Base-by-base conservation (phyloP, 441 rosid species). In the Rhodomyrtus psidioides region DNA sequence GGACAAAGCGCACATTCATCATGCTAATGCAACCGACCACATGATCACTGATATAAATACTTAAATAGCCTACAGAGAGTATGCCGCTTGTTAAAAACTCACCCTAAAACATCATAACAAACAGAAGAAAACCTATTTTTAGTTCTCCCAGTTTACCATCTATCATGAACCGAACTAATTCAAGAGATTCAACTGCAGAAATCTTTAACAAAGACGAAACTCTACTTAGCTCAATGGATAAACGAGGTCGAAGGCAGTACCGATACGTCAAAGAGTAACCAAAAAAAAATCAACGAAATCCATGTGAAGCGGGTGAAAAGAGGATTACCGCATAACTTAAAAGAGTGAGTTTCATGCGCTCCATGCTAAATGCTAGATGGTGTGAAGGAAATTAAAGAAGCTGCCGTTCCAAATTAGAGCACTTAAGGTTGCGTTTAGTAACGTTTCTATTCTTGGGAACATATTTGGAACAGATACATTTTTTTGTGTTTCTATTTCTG, bases 311-410 rank as follows among this genome's bases (percentile, higher is more conserved):
- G 26, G 23, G 54, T 24, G 53, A 51, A 26, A 53, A 53, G 59
- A 84, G 26, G 56, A 84, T 28, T 56, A 93, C 96, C 96, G 60
- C 96, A 94, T 88, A 94, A 93, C 91, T 94, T 94, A 90, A 94
- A 39, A 1, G 39, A 19, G 49, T 10, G 79, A 70, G 34, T 70
- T 39, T 12, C 0, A 1, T 10, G n/a, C 15, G 49, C 79, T 39
- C 76, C 79, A 39, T 65, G 49, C 34, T 39, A 12, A n/a, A 42
- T 70, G 49, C 49, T 12, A 39, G 3, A 39, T 3, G n/a, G 79
- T 10, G 79, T 34, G 49, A 46, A 46, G n/a, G 49, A 26, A 2
- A 34, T 27, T 27, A 59, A 13, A 58, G 46, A 5, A 30, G 76
- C 14, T 34, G 76, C 24, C 30, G 4, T 28, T 30, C 19, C 19